phyloP scores from a whole-genome alignment of 495 filamentous ascomycete species.

The Cryomyces antarcticus region DNA sequence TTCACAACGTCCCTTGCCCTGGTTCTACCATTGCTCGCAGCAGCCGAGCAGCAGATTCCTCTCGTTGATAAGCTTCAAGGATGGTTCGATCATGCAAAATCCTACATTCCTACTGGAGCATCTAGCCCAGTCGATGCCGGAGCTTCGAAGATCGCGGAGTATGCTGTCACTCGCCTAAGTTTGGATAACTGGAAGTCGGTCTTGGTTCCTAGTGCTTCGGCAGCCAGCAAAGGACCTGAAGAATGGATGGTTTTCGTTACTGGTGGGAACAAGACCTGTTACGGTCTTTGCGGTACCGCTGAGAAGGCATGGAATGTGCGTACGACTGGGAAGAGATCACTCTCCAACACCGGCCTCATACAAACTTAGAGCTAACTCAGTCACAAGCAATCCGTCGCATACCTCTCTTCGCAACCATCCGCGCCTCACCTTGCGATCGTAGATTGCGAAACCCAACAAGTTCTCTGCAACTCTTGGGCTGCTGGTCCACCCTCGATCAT shows the following conservation, averaged over 20 bases:
- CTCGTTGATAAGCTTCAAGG: slow-evolving; percentile 46
- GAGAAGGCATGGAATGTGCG: slow-evolving; percentile 37
- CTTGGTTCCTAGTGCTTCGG: slow-evolving; percentile 38
- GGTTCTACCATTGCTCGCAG: slow-evolving; percentile 46
- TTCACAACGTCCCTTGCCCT: slow-evolving; percentile 42
- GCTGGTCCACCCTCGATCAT: slow-evolving; percentile 49
- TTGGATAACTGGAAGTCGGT: slow-evolving; percentile 52
- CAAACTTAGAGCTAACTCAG: slow-evolving; percentile 21
- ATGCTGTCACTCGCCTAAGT: slow-evolving; percentile 36
- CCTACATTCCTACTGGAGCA: slow-evolving; percentile 31
- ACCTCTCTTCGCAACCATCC: slow-evolving; percentile 43
- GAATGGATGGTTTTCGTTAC: slow-evolving; percentile 70
- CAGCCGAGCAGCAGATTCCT: slow-evolving; percentile 53
- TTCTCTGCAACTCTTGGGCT: slow-evolving; percentile 71
- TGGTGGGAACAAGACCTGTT: slow-evolving; percentile 79
- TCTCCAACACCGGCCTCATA: not conserved
- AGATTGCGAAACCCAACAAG: slow-evolving; percentile 57
- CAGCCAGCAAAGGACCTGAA: slow-evolving; percentile 31
- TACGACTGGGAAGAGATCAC: not conserved
- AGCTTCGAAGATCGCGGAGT: slow-evolving; percentile 31
- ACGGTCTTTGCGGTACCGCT: slow-evolving; percentile 34
- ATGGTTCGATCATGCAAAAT: slow-evolving; percentile 40
- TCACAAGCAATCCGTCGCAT: slow-evolving; percentile 41
- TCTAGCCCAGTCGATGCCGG: slow-evolving; percentile 29
- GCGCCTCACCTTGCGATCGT: slow-evolving; percentile 51